These are phyloP conservation scores for Calamus simplicifolius DNA, from an alignment of 176 grass and related monocot genomes.

Conservation along the genomic window DNA sequence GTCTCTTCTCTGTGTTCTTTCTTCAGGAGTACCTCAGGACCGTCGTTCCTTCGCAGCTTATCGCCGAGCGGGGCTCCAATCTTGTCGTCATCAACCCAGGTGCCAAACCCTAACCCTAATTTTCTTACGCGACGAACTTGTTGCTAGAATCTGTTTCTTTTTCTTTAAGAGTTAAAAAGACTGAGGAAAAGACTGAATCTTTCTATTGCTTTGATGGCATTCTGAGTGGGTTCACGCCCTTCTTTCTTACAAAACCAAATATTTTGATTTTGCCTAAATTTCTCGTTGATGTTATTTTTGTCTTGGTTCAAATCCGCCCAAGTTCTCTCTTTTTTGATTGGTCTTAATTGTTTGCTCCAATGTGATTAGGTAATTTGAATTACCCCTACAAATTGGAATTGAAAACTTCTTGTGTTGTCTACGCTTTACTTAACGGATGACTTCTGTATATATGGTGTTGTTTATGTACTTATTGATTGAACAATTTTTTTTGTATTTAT, in stretches of 20 bases:
- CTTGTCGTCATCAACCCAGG: constrained; percentile 97
- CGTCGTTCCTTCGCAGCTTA: constrained; percentile 84
- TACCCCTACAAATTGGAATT: too few relatives aligned
- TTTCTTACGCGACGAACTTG: not conserved
- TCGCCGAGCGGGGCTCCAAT: constrained; percentile 79
- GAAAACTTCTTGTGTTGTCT: too few relatives aligned
- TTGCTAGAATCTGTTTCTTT: not conserved
- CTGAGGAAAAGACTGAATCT: too few relatives aligned
- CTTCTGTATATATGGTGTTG: not conserved
- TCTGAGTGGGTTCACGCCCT: too few relatives aligned
- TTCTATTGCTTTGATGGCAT: too few relatives aligned
- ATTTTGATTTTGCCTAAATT: too few relatives aligned
- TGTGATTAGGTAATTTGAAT: too few relatives aligned
- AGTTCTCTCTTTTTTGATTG: too few relatives aligned
- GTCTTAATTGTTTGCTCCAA: too few relatives aligned
- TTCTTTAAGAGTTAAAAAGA: not conserved
- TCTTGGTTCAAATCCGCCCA: not conserved
- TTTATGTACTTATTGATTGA: constrained; percentile 5
- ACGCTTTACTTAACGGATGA: too few relatives aligned
- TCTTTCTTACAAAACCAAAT: too few relatives aligned
- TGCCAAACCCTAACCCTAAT: constrained; percentile 20
- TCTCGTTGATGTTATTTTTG: too few relatives aligned
- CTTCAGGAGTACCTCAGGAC: constrained; percentile 78
- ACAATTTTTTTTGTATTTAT: not conserved
- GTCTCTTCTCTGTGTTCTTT: not conserved